Base-by-base conservation (phyloP, 768 basidiomycete genomes). In the Termitomyces sp. region DNA sequence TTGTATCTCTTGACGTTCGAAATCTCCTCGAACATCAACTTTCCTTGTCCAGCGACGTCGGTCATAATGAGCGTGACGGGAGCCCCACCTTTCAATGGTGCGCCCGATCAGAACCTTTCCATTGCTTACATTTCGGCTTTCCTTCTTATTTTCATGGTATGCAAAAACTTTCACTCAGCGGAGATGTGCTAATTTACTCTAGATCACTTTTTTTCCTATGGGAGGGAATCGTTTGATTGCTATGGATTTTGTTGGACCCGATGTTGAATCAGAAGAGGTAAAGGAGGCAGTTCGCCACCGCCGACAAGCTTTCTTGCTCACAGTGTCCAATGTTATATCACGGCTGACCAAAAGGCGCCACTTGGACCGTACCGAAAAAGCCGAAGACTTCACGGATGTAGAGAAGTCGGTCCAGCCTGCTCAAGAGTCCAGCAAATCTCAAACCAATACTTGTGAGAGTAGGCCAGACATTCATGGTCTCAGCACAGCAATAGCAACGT, bases 61-160 rank as follows among this genome's bases (percentile, higher is more conserved):
- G 84, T 92, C 2, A 73, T 87, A 13, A 75, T 88, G 76, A 85
- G 85, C 54, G 77, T 92, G 33, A 86, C 84, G 7, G 81, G 79
- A 2, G 71, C 80, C 0, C 74, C 82, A 0, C 90, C 90, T 0
- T 92, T 92, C 73, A 79, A 79, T n/a, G 82, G 82, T 4, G 65
- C 75, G 2, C 57, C 68, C 0, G 91, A 90, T 61, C 80, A 86
- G 65, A 81, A 81, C 57, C 72, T 91, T 15, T 80, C 87, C 0
- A 79, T 91, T 24, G 87, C 88, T 0, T 91, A 90, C 67, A 80
- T 89, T 18, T 80, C 87, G 3, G 81, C 78, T 3, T 84, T 89
- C 63, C 73, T 85, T 13, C 76, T 90, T 15, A 76, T 90, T 0
- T 90, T 84, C 67, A 75, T 81, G 66, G 84, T 89, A 63, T 51